phyloP scores from a whole-genome alignment of 1,284 basidiomycete species.

The Ustilago xerochloae region DNA sequence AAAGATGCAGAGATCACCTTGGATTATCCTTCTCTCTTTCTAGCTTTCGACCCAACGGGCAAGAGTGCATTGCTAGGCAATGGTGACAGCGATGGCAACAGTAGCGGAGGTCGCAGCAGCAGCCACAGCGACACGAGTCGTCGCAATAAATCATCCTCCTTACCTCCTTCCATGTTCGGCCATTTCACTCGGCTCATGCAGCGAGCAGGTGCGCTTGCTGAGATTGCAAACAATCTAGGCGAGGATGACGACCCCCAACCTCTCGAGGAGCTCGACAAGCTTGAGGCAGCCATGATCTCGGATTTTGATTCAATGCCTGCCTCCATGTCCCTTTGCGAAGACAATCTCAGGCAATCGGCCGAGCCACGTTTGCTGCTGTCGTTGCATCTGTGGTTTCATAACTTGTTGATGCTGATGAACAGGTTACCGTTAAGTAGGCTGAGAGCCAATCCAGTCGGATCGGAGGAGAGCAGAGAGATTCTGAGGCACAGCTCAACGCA shows the following conservation, averaged over 20 bases:
- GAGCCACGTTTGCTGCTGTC: constrained; percentile 8
- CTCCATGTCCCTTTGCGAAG: background rate
- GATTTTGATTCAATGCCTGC: constrained; percentile 5
- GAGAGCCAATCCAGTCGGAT: background rate
- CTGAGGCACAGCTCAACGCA: constrained; percentile 5
- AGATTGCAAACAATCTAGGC: constrained; percentile 15
- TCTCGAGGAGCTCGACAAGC: constrained; percentile 9
- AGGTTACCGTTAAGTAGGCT: constrained; percentile 1
- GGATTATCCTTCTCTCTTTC: constrained; percentile 4
- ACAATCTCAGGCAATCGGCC: background rate
- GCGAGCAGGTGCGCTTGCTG: constrained; percentile 3
- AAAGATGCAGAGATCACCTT: constrained; percentile 15
- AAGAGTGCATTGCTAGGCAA: no score
- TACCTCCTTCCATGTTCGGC: constrained; percentile 3
- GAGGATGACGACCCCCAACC: constrained; percentile 9
- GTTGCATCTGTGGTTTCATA: constrained; percentile 12
- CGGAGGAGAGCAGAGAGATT: constrained; percentile 8
- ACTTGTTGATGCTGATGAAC: constrained; percentile 8
- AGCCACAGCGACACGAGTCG: background rate
- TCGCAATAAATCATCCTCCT: background rate
- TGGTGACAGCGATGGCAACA: background rate
- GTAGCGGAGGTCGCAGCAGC: no score
- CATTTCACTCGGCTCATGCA: constrained; percentile 13
- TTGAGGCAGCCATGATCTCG: constrained; percentile 5
- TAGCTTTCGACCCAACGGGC: no score